Percentiles rank a stretch among this genome's conserved stretches.
These are phyloP conservation scores for Aspergillus steynii DNA, from an alignment of 495 filamentous ascomycete genomes.

Conservation along the genomic window DNA sequence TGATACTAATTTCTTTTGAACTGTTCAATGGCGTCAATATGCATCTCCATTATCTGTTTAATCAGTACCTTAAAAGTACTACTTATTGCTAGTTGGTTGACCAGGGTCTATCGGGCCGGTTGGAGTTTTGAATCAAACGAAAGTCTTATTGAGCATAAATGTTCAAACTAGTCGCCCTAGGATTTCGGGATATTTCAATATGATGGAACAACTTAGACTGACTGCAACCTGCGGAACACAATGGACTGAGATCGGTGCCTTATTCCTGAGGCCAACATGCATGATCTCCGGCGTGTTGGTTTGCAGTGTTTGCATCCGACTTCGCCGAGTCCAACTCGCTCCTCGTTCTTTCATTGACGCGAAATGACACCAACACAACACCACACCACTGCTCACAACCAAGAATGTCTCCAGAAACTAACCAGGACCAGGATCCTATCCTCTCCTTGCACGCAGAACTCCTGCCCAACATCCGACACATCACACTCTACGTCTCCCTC, in stretches of 20 bases:
- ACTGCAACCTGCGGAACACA: too few relatives aligned
- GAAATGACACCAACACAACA: background rate
- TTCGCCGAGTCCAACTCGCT: background rate
- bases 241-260: background rate
- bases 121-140: background rate
- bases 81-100: background rate
- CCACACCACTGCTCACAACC: background rate
- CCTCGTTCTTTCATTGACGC: background rate
- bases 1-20: constrained; percentile 3
- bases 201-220: too few relatives aligned
- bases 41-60: background rate
- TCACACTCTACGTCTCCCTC: constrained; percentile 72
- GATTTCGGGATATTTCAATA: too few relatives aligned
- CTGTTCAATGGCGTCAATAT: constrained; percentile 6
- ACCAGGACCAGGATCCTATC: constrained; percentile 7
- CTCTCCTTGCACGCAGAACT: constrained; percentile 80
- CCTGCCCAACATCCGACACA: constrained; percentile 80
- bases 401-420: constrained; percentile 4
- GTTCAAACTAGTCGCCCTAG: background rate
- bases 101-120: background rate
- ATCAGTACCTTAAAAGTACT: too few relatives aligned
- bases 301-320: constrained; percentile 12
- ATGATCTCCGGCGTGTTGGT: background rate
- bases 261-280: background rate
- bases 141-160: background rate